Evolutionary conservation across 1,284 basidiomycete genomes (phyloP), one percentile per base, ranked within the genome.

Genomic region (Lentinula novae-zelandiae): DNA sequence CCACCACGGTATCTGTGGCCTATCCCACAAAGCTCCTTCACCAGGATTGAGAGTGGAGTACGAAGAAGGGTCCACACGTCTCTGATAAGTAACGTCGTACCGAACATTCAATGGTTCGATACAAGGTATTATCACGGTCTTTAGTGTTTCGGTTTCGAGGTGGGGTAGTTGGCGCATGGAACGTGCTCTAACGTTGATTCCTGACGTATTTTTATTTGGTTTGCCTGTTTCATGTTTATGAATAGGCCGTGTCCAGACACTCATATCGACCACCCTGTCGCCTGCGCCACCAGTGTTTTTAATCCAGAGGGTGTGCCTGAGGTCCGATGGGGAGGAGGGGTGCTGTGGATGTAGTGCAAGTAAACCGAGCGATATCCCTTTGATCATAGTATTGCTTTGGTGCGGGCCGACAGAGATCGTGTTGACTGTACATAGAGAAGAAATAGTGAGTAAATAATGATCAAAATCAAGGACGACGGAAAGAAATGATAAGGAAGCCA

Each of bases 231-330:
- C 67, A 15, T 56, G 64, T 10, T 60, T 66, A n/a, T 64, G 62
- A 10, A 72, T 67, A 42, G 77, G 68, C 15, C 76, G 74, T 13
- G 90, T 88, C 62, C 88, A 89, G 48, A 92, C 75, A 1, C 91
- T 93, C 33, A 93, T 78, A 68, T 94, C 92, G 52, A 94, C 72
- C 51, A 82, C 78, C 36, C 90, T 79, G 54, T 88, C 83, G 3
- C 89, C 90, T 0, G 80, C 73, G 1, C 79, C 79, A 17, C 89
- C 89, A 0, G 78, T 76, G 65, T 81, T 85, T 53, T 75, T 71
- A 42, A 93, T 74, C 65, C 80, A 74, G 49, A 94, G 70, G 2
- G 54, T 56, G 17, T 31, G 27, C 10, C 7, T 44, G 5, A 56
- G 40, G 33, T 56, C 27, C 3, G 51, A 27, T n/a, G 31, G 51